A percentile compares a stretch with the other conserved stretches of the same genome.
Conservation (phyloP, 768 basidiomycete species). For the Calocera cornea region DNA sequence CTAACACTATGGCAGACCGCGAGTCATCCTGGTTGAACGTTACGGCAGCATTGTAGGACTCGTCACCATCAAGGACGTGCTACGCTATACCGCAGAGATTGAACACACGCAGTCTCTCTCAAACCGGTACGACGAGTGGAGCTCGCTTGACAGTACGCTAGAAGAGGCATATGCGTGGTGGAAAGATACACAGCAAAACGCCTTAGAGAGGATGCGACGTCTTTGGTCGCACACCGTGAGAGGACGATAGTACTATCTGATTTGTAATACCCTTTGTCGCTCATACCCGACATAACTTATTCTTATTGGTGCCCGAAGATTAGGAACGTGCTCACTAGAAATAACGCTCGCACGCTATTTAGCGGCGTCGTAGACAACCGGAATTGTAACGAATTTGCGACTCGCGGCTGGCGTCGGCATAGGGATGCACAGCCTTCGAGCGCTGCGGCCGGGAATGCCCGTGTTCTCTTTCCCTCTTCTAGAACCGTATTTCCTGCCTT, state of each 20-base stretch:
- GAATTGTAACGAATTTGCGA: too few species aligned
- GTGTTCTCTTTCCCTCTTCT: too few species aligned
- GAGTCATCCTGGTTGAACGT: constrained; percentile 89
- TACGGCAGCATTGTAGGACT: constrained; percentile 71
- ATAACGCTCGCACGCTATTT: too few species aligned
- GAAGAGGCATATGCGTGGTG: background rate
- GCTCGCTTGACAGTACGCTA: background rate
- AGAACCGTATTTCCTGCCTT: too few species aligned
- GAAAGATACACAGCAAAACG: background rate
- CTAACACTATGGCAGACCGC: constrained; percentile 45
- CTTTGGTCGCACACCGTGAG: background rate
- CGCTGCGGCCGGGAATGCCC: too few species aligned
- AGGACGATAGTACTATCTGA: background rate
- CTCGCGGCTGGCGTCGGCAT: too few species aligned
- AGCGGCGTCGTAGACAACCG: too few species aligned
- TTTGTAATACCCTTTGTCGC: background rate
- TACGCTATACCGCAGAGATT: constrained; percentile 56
- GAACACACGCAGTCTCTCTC: constrained; percentile 15
- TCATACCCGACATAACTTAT: background rate
- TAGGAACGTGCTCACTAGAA: too few species aligned
- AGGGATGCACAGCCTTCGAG: too few species aligned
- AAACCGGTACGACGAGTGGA: constrained; percentile 4
- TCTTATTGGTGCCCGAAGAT: too few species aligned
- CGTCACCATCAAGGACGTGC: constrained; percentile 90
- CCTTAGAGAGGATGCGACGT: background rate